Percentiles rank a stretch among this genome's conserved stretches.
phyloP scores from a whole-genome alignment of 2,329 filamentous ascomycete genomes.

The Lachnellula cervina region DNA sequence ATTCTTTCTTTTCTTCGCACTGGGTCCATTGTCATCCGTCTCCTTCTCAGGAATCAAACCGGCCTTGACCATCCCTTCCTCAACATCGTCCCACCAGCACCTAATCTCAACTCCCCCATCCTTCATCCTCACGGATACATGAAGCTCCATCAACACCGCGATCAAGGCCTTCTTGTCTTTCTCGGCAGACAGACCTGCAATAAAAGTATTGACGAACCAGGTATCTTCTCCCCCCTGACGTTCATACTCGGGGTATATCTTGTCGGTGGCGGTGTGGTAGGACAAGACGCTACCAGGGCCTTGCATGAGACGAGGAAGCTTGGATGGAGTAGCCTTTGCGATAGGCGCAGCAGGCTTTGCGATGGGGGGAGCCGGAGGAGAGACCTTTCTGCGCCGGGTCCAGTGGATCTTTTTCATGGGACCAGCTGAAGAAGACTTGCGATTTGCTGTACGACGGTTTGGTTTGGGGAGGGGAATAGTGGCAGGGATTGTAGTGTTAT shows the following conservation, averaged over 20 bases:
- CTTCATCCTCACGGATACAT: conserved; percentile 8
- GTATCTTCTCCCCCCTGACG: conserved; percentile 6
- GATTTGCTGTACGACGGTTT: background rate
- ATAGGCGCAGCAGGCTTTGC: background rate
- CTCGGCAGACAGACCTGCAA: conserved; percentile 13
- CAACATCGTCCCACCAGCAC: conserved; percentile 21
- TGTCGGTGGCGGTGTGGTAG: background rate
- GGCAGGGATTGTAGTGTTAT: background rate
- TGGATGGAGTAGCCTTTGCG: background rate
- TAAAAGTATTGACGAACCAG: conserved; percentile 19
- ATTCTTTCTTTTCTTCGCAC: background rate
- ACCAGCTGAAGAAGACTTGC: background rate
- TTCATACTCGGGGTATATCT: conserved; percentile 5
- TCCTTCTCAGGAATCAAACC: conserved; percentile 2
- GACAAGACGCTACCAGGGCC: conserved; percentile 1
- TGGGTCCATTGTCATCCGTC: background rate
- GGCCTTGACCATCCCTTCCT: conserved; percentile 10
- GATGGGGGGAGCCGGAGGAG: background rate
- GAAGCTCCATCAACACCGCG: conserved; percentile 10
- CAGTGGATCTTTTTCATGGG: background rate
- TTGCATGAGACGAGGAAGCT: conserved; percentile 5
- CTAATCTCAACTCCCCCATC: conserved; percentile 16
- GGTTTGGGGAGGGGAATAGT: background rate
- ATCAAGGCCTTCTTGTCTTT: conserved; percentile 12
- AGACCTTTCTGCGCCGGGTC: background rate